Conservation (phyloP, 306 rosid genomes). For the Quercus mongolica region DNA sequence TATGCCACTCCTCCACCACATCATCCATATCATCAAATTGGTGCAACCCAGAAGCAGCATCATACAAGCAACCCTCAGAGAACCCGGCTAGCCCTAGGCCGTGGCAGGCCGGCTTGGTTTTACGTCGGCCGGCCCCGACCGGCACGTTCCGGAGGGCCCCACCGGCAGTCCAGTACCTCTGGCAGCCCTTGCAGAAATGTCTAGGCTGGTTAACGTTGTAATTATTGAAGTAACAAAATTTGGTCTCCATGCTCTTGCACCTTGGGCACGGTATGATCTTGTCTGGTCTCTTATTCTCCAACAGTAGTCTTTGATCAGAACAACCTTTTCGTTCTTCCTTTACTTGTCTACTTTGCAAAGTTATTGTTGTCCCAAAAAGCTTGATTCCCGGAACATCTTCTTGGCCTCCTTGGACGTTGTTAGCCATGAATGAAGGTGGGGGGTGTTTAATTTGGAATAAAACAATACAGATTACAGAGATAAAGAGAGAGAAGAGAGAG, state of each 20-base stretch:
- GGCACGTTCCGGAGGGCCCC: constrained; percentile 93
- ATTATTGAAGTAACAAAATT: constrained; percentile 90
- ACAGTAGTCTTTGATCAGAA: constrained; percentile 28
- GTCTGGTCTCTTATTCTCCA: constrained; percentile 50
- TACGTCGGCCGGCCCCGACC: constrained; percentile 75
- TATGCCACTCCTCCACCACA: constrained; percentile 53
- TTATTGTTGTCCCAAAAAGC: constrained; percentile 75
- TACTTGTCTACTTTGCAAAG: constrained; percentile 28
- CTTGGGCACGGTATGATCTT: constrained; percentile 82
- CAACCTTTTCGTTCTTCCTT: constrained; percentile 34
- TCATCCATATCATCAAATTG: constrained; percentile 47
- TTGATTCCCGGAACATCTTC: constrained; percentile 61
- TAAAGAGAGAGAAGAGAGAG: constrained; percentile 6
- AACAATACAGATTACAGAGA: no score
- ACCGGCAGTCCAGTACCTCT: constrained; percentile 93
- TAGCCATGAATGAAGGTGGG: constrained; percentile 46
- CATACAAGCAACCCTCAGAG: constrained; percentile 39
- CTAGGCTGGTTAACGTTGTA: constrained; percentile 94
- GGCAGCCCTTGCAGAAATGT: constrained; percentile 87
- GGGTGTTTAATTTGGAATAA: background rate
- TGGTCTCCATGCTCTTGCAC: constrained; percentile 95
- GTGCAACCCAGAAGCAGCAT: constrained; percentile 36
- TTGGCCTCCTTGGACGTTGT: constrained; percentile 33
- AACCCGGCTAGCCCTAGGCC: constrained; percentile 23
- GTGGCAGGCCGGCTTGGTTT: constrained; percentile 49